A percentile compares a stretch with the other conserved stretches of the same genome.
Evolutionary conservation across 2,329 filamentous ascomycete genomes (phyloP).

Genomic region (Diaporthe velutina): DNA sequence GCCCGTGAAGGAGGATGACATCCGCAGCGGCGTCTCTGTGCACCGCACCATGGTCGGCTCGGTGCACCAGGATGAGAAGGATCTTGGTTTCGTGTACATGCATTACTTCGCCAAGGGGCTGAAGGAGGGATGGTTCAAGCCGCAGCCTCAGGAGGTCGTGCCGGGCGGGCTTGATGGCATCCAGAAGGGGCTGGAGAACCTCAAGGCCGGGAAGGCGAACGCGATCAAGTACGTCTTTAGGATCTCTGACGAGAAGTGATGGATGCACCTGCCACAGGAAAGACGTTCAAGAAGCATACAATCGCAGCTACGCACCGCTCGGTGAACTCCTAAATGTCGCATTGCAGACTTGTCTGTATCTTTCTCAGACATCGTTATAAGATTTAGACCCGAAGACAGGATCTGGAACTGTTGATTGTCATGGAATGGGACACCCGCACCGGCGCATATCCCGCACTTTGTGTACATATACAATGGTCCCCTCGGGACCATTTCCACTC

Average conservation of each 20-base stretch:
- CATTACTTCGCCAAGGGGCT: constrained; percentile 55
- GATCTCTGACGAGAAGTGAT: constrained; percentile 48
- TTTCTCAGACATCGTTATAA: background rate
- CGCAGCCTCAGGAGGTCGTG: constrained; percentile 65
- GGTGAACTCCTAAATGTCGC: background rate
- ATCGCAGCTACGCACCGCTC: background rate
- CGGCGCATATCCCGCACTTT: too few species aligned
- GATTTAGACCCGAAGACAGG: background rate
- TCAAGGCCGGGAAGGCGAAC: constrained; percentile 72
- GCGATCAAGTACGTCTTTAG: constrained; percentile 74
- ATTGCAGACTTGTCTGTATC: background rate
- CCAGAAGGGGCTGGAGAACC: constrained; percentile 63
- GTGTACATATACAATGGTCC: too few species aligned
- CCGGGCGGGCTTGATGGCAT: constrained; percentile 67
- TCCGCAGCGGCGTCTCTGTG: constrained; percentile 45
- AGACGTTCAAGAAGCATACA: background rate
- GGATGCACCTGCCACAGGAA: background rate
- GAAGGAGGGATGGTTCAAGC: constrained; percentile 61
- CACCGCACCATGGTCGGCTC: constrained; percentile 46
- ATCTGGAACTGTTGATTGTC: background rate
- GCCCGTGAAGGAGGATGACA: constrained; percentile 45
- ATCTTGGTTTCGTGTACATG: constrained; percentile 50
- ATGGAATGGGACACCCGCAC: too few species aligned
- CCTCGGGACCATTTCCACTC: too few species aligned
- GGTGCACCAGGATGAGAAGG: constrained; percentile 50